Conservation (phyloP, 495 filamentous ascomycete species). For the Penicillium pancosmium region DNA sequence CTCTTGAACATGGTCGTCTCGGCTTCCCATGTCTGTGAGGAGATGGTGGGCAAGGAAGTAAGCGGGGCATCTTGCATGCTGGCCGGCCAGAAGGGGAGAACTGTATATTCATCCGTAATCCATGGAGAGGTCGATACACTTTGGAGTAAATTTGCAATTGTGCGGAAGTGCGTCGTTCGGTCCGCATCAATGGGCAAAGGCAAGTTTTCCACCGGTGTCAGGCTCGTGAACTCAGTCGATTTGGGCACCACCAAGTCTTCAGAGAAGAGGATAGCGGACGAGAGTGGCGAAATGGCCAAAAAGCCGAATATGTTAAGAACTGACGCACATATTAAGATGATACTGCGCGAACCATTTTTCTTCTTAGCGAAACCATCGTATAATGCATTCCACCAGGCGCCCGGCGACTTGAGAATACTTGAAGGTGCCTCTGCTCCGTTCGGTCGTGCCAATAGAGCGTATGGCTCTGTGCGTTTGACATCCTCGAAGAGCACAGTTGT, state of each 20-base stretch:
- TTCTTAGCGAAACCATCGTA: constrained; percentile 26
- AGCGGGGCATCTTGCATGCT: constrained; percentile 20
- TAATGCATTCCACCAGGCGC: constrained; percentile 30
- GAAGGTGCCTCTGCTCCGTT: constrained; percentile 21
- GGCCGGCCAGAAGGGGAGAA: constrained; percentile 42
- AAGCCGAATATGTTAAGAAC: constrained; percentile 33
- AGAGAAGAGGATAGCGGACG: no score
- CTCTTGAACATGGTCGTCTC: constrained; percentile 37
- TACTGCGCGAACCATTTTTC: constrained; percentile 23
- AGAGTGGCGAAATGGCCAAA: constrained; percentile 11
- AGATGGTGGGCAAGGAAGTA: constrained; percentile 21
- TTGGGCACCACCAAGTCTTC: no score
- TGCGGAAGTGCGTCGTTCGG: constrained; percentile 32
- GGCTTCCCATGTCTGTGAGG: constrained; percentile 31
- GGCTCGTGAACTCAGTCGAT: no score
- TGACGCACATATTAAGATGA: constrained; percentile 27
- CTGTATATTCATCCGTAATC: constrained; percentile 40
- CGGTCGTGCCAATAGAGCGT: constrained; percentile 31
- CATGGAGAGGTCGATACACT: constrained; percentile 43
- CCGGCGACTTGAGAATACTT: constrained; percentile 25
- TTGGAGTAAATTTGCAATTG: constrained; percentile 34
- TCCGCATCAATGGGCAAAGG: constrained; percentile 21
- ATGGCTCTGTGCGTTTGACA: constrained; percentile 37
- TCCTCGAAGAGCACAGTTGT: constrained; percentile 30
- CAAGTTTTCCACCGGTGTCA: no score